A percentile compares a stretch with the other conserved stretches of the same genome.
Conservation (phyloP, 768 basidiomycete genomes). For the Suillus weaverae region DNA sequence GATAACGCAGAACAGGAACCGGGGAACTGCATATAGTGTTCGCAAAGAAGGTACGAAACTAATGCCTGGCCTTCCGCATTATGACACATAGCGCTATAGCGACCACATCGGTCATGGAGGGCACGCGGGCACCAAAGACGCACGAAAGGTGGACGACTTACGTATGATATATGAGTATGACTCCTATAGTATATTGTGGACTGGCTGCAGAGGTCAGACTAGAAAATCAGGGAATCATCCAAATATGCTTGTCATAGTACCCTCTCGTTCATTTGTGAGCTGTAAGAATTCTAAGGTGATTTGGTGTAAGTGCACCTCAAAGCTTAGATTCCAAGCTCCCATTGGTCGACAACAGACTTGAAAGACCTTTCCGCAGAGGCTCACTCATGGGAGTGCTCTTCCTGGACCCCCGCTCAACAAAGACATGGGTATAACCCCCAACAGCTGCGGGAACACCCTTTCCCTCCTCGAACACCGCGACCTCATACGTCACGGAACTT, state of each 20-base stretch:
- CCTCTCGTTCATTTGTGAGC: neutral
- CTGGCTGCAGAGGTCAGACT: neutral
- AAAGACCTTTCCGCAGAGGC: slow-evolving; percentile 46
- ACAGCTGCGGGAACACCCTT: slow-evolving; percentile 38
- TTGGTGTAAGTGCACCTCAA: slow-evolving; percentile 11
- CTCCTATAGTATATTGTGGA: too few species aligned
- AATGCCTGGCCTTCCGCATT: neutral
- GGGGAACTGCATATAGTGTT: neutral
- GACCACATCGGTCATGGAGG: neutral
- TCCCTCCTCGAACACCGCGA: slow-evolving; percentile 63
- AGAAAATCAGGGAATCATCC: neutral
- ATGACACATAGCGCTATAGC: neutral
- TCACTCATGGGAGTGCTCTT: slow-evolving; percentile 52
- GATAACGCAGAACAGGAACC: neutral
- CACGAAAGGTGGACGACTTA: neutral
- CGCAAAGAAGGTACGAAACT: neutral
- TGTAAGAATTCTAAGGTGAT: neutral
- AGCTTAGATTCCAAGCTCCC: slow-evolving; percentile 16
- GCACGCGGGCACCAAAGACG: neutral
- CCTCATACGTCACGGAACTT: slow-evolving; percentile 78
- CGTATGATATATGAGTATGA: neutral
- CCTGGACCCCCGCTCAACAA: slow-evolving; percentile 62
- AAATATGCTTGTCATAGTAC: neutral
- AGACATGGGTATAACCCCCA: slow-evolving; percentile 79
- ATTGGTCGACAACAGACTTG: slow-evolving; percentile 10